Evolutionary conservation across 208 protist genomes (phyloP).

Genomic region (Herpetomonas samuelpessoai): DNA sequence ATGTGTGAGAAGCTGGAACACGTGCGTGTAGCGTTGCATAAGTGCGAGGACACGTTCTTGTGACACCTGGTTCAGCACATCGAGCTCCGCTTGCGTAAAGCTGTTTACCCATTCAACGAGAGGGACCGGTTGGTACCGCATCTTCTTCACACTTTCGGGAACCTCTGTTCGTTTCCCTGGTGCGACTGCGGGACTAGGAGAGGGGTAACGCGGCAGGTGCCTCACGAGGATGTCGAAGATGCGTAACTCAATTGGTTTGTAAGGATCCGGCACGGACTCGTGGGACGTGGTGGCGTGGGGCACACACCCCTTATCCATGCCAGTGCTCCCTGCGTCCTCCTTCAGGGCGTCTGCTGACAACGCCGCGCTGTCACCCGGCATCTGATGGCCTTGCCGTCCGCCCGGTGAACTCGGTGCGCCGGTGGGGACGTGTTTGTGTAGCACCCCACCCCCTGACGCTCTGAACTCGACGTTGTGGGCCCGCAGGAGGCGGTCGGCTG

Average conservation of each 20-base stretch:
- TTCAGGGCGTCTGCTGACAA: neutral
- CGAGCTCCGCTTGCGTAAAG: slow-evolving; percentile 56
- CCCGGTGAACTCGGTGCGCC: neutral
- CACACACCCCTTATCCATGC: too few species aligned
- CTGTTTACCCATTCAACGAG: slow-evolving; percentile 73
- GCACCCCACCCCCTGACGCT: slow-evolving; percentile 31
- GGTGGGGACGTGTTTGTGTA: slow-evolving; percentile 19
- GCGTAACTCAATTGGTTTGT: slow-evolving; percentile 25
- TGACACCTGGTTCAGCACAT: slow-evolving; percentile 48
- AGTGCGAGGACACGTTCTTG: slow-evolving; percentile 42
- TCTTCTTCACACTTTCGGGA: neutral
- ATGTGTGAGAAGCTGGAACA: slow-evolving; percentile 68
- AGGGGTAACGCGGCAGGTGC: slow-evolving; percentile 61
- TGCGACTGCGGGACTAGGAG: neutral
- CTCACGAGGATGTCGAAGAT: slow-evolving; percentile 64
- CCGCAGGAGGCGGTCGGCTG: slow-evolving; percentile 42
- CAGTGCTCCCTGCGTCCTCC: too few species aligned
- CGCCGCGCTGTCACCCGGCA: neutral
- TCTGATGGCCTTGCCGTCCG: neutral
- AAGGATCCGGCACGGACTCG: too few species aligned
- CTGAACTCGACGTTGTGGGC: slow-evolving; percentile 49
- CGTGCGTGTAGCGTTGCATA: slow-evolving; percentile 42
- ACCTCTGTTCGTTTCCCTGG: neutral
- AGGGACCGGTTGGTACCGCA: slow-evolving; percentile 35
- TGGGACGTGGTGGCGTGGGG: too few species aligned